A percentile compares a stretch with the other conserved stretches of the same genome.
Conservation (phyloP, 176 grass and related monocot species). For the Cenchrus americanus region DNA sequence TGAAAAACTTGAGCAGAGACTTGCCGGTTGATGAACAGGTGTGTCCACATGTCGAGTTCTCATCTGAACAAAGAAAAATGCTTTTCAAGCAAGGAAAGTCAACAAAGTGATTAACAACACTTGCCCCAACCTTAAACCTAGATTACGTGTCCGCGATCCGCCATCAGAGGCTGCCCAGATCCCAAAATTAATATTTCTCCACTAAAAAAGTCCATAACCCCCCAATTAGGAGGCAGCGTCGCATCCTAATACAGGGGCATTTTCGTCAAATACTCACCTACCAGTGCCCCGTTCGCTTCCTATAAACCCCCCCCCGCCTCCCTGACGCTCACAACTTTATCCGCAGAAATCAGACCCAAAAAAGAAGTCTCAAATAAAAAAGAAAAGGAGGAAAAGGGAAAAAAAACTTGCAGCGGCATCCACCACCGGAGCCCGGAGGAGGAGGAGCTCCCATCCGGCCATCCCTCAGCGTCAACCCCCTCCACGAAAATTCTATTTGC, state of each 20-base stretch:
- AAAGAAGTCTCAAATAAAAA: background rate
- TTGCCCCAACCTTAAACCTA: slow-evolving; percentile 16
- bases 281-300: background rate
- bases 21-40: background rate
- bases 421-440: slow-evolving; percentile 4
- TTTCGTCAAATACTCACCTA: slow-evolving; percentile 15
- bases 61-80: background rate
- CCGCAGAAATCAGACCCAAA: slow-evolving; percentile 20
- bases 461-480: background rate
- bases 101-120: background rate
- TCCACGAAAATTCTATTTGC: background rate
- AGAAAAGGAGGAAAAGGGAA: no score
- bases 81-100: slow-evolving; percentile 11
- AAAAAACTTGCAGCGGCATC: background rate
- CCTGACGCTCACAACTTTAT: background rate
- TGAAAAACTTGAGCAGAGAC: background rate
- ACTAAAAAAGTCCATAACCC: background rate
- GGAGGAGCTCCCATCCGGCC: slow-evolving; percentile 1
- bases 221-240: slow-evolving; percentile 27
- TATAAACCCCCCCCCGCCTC: slow-evolving; percentile 5
- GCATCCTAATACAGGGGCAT: background rate
- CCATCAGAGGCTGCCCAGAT: slow-evolving; percentile 17
- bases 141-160: slow-evolving; percentile 36
- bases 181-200: background rate
- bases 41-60: background rate